These are phyloP conservation scores for Anastatica hierochuntica DNA, from an alignment of 345 rosid species.

Conservation along the genomic window DNA sequence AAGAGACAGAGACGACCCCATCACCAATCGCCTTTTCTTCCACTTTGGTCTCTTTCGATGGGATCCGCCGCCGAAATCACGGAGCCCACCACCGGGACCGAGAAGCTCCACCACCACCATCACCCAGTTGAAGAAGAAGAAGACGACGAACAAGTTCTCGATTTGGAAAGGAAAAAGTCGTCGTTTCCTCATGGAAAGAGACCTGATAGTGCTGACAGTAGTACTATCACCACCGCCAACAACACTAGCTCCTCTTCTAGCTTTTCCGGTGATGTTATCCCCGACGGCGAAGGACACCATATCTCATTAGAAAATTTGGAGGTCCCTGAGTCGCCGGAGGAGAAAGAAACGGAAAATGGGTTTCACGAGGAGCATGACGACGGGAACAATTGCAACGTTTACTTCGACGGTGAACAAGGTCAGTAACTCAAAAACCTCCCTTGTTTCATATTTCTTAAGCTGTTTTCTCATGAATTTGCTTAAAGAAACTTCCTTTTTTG, in stretches of 20 bases:
- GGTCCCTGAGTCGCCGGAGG: slow-evolving; percentile 12
- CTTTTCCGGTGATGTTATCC: slow-evolving; percentile 16
- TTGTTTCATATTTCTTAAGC: background rate
- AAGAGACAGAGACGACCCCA: slow-evolving; percentile 24
- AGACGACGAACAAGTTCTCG: slow-evolving; percentile 11
- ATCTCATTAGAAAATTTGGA: background rate
- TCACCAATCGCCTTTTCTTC: background rate
- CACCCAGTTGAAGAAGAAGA: slow-evolving; percentile 1
- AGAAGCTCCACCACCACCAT: slow-evolving; percentile 5
- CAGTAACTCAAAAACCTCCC: background rate
- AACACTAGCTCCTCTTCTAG: slow-evolving; percentile 14
- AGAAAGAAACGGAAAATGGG: no score
- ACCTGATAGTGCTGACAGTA: background rate
- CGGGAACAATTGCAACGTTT: slow-evolving; percentile 7
- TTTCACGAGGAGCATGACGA: slow-evolving; percentile 6
- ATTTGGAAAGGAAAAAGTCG: slow-evolving; percentile 13
- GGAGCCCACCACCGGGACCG: slow-evolving; percentile 29
- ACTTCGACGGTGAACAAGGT: slow-evolving; percentile 24
- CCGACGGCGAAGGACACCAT: slow-evolving; percentile 1
- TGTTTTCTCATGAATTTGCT: background rate
- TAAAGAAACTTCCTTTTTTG: background rate
- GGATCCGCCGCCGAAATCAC: slow-evolving; percentile 21
- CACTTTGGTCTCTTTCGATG: slow-evolving; percentile 10
- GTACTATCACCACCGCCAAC: slow-evolving; percentile 4
- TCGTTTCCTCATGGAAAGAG: slow-evolving; percentile 2